phyloP scores from a whole-genome alignment of 257 asterid species.

The Solanum appendiculatum region DNA sequence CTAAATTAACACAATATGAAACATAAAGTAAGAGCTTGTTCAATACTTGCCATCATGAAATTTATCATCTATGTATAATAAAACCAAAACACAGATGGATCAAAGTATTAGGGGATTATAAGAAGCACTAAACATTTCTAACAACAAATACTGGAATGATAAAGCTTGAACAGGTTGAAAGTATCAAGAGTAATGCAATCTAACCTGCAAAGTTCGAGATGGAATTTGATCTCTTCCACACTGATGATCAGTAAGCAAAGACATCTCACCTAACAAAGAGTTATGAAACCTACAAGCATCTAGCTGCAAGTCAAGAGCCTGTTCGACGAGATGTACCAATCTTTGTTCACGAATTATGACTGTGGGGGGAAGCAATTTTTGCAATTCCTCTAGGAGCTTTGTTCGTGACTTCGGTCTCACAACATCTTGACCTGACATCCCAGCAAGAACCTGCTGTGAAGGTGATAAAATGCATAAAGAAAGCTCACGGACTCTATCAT shows the following conservation, averaged over 20 bases:
- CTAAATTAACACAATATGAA: background rate
- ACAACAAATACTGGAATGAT: background rate
- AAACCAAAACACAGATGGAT: background rate
- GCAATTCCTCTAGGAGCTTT: conserved; percentile 57
- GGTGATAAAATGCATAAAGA: conserved; percentile 50
- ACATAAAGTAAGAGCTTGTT: background rate
- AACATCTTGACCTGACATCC: conserved; percentile 21
- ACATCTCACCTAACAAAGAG: conserved; percentile 48
- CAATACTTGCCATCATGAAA: background rate
- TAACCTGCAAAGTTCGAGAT: conserved; percentile 66
- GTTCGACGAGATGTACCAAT: conserved; percentile 74
- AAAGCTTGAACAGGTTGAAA: background rate
- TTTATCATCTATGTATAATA: background rate
- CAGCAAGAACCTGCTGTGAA: conserved; percentile 18
- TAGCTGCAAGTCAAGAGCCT: conserved; percentile 70
- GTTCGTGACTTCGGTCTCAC: conserved; percentile 32
- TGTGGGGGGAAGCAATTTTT: conserved; percentile 60
- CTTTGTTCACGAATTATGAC: conserved; percentile 64
- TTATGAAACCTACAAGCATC: conserved; percentile 73
- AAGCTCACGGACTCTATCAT: conserved; percentile 50
- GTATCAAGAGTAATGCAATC: background rate
- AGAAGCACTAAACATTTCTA: background rate
- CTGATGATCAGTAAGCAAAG: conserved; percentile 63
- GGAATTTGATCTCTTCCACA: conserved; percentile 78
- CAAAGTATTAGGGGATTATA: background rate